These are phyloP conservation scores for Heliamphora exappendiculata DNA, from an alignment of 148 eudicot species.

Conservation along the genomic window DNA sequence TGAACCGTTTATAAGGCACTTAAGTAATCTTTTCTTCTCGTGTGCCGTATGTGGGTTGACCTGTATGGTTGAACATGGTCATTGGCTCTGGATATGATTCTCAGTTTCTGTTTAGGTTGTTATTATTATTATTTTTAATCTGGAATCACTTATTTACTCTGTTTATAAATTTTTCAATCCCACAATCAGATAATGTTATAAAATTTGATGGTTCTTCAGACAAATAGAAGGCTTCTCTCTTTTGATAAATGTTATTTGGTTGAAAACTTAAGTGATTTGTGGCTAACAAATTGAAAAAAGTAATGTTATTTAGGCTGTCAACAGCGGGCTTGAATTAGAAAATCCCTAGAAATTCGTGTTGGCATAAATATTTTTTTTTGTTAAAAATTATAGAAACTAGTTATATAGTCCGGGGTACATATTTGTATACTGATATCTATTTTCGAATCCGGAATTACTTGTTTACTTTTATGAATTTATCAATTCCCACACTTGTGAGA, in stretches of 20 bases:
- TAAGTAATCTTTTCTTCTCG: too few species aligned
- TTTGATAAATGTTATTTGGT: neutral
- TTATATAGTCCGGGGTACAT: neutral
- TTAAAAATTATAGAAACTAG: neutral
- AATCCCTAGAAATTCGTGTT: neutral
- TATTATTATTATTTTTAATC: neutral
- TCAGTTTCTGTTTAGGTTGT: neutral
- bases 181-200: neutral
- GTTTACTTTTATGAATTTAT: too few species aligned
- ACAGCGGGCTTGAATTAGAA: neutral
- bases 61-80: neutral
- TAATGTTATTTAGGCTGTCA: neutral
- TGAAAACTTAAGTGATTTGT: neutral
- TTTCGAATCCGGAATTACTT: too few species aligned
- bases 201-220: neutral
- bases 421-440: neutral
- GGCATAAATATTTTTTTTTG: too few species aligned
- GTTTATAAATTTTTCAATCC: neutral
- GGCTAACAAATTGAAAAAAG: neutral
- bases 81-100: neutral
- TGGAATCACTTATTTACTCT: neutral
- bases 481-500: too few species aligned
- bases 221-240: neutral
- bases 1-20: too few species aligned
- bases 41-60: neutral